phyloP scores from a whole-genome alignment of 805 yeast species.

The Yueomyces sinensis region DNA sequence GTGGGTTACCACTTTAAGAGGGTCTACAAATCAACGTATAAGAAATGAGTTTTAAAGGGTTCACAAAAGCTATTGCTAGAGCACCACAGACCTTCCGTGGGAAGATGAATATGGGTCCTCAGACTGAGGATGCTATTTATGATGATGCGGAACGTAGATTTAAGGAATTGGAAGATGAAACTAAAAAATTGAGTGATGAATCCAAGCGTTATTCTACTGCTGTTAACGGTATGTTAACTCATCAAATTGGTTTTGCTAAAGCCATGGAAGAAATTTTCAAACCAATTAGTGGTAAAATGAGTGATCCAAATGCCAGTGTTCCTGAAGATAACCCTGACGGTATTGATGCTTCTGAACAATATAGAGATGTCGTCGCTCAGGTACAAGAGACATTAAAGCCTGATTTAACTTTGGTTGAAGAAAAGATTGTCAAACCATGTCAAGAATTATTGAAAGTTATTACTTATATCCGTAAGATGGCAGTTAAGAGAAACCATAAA shows the following conservation, averaged over 20 bases:
- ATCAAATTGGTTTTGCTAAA: constrained; percentile 89
- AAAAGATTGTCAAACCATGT: constrained; percentile 82
- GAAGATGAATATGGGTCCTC: constrained; percentile 77
- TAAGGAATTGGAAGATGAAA: constrained; percentile 79
- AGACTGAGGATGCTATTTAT: constrained; percentile 77
- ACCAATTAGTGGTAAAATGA: constrained; percentile 85
- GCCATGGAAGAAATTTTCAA: constrained; percentile 93
- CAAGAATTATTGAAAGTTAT: constrained; percentile 79
- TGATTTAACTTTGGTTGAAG: constrained; percentile 82
- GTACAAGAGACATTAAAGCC: constrained; percentile 80
- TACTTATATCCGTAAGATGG: constrained; percentile 78
- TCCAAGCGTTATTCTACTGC: constrained; percentile 83
- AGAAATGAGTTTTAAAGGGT: constrained; percentile 79
- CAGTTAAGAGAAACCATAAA: constrained; percentile 89
- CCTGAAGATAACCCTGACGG: constrained; percentile 97
- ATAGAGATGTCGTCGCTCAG: constrained; percentile 76
- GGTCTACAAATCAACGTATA: no score
- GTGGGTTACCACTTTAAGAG: no score
- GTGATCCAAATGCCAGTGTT: constrained; percentile 75
- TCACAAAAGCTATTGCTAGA: constrained; percentile 64
- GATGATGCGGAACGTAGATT: constrained; percentile 93
- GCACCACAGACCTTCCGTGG: constrained; percentile 90
- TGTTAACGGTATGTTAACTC: constrained; percentile 84
- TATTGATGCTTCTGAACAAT: constrained; percentile 85
- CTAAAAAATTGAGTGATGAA: constrained; percentile 81